Conservation (phyloP, 2,329 filamentous ascomycete species). For the Trichoderma sp. region DNA sequence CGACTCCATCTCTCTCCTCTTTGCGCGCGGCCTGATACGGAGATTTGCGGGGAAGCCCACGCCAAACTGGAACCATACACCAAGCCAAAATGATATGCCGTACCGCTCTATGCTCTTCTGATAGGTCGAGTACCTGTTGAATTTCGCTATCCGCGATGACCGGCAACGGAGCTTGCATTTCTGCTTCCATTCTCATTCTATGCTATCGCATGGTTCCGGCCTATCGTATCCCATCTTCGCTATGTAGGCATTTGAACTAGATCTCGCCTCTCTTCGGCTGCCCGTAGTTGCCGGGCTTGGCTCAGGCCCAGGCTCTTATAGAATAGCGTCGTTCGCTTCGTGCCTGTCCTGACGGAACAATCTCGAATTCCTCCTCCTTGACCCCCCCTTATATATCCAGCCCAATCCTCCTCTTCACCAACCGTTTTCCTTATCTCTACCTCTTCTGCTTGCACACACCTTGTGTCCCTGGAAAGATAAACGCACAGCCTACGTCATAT, state of each 20-base stretch:
- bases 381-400: not conserved
- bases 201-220: not conserved
- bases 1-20: not conserved
- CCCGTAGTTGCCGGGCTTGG: slow-evolving; percentile 25
- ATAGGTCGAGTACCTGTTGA: not conserved
- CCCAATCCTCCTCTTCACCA: not conserved
- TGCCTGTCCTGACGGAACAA: slow-evolving; percentile 7
- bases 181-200: not conserved
- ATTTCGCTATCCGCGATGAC: not conserved
- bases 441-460: not conserved
- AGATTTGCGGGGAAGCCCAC: slow-evolving; percentile 25
- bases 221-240: not conserved
- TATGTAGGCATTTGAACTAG: not conserved
- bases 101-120: not conserved
- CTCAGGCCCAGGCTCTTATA: not conserved
- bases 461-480: not conserved
- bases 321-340: slow-evolving; percentile 11
- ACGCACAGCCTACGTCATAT: too few relatives aligned
- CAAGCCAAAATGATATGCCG: not conserved
- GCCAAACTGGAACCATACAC: not conserved
- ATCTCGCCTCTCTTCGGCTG: slow-evolving; percentile 24
- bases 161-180: slow-evolving; percentile 14
- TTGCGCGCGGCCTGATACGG: slow-evolving; percentile 30
- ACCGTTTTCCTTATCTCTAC: not conserved
- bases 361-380: slow-evolving; percentile 6